phyloP scores from a whole-genome alignment of 2,329 filamentous ascomycete species.

The Cytospora piceicola region DNA sequence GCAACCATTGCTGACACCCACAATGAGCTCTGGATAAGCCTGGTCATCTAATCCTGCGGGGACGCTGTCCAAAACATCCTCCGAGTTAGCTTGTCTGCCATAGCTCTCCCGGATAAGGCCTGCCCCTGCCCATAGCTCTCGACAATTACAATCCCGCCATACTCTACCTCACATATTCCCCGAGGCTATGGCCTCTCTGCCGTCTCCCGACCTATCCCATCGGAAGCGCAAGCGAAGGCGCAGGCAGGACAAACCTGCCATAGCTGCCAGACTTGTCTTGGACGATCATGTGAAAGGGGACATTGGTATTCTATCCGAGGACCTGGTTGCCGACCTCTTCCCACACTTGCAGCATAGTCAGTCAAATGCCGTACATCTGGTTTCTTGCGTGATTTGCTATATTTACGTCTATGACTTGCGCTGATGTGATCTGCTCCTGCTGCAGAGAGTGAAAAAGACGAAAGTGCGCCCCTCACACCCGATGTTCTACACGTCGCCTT shows the following conservation, averaged over 20 bases:
- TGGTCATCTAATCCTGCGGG: slow-evolving; percentile 13
- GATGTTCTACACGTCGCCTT: slow-evolving; percentile 69
- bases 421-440: slow-evolving; percentile 18
- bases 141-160: slow-evolving; percentile 3
- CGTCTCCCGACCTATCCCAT: slow-evolving; percentile 33
- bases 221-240: slow-evolving; percentile 56
- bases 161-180: neutral
- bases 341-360: slow-evolving; percentile 60
- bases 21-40: slow-evolving; percentile 15
- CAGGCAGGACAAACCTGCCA: slow-evolving; percentile 71
- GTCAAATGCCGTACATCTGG: slow-evolving; percentile 38
- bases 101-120: neutral
- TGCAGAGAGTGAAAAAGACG: slow-evolving; percentile 19
- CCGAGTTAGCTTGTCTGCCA: neutral
- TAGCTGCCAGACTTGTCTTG: slow-evolving; percentile 79
- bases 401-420: neutral
- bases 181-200: slow-evolving; percentile 29
- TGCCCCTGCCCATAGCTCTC: slow-evolving; percentile 4
- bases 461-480: slow-evolving; percentile 34
- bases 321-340: slow-evolving; percentile 83
- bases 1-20: neutral
- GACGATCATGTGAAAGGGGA: slow-evolving; percentile 86
- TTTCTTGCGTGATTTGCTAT: neutral
- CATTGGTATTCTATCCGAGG: slow-evolving; percentile 82
- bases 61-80: slow-evolving; percentile 8